Base-by-base conservation (phyloP, 768 basidiomycete species). In the Cystofilobasidium ferigula region DNA sequence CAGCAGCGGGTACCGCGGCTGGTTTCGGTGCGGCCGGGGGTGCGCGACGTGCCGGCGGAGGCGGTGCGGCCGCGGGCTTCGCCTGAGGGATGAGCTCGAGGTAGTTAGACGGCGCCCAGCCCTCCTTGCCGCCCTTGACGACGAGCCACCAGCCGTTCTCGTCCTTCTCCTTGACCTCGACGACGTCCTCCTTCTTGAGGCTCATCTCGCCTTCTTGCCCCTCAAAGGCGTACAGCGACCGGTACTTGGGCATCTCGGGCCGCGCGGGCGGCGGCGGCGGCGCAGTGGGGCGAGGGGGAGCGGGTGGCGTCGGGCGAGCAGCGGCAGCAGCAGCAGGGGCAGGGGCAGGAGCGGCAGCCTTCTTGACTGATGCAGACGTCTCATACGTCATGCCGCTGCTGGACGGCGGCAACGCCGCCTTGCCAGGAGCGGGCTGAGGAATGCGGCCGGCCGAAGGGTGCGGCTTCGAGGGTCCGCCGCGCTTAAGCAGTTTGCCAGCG, bases 91-190 rank as follows among this genome's bases (percentile, higher is more conserved):
- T 82, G 38, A 86, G 81, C 74, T 95, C 92, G 9, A 94, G 84
- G 73, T 92, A 95, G 75, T 90, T 92, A 62, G 86, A 85, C 2
- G 95, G 95, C 24, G 93, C 90, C 92, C 93, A 99, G 18, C 90
- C 95, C 74, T 97, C 91, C 22, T 78, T 77, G 2, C 82, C 82
- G 61, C 80, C 82, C 76, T 87, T 90, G 80, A 86, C 88, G 64
- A 97, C 86, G 36, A 95, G 80, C 94, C 95, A 98, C 95, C 95
- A 99, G 3, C 94, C 95, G 71, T 94, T 94, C 67, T 92, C 84
- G 73, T 86, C 85, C 74, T 95, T 91, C 78, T 94, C 86, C 36
- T 92, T 80, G 24, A 98, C 79, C 77, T 97, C 93, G 1, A 98
- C 88, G 3, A 88, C 65, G 68, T 97, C 95, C 71, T 92, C 95